These are phyloP conservation scores for Boletellus dicymbophilus DNA, from an alignment of 1,284 basidiomycete species.

Conservation along the genomic window DNA sequence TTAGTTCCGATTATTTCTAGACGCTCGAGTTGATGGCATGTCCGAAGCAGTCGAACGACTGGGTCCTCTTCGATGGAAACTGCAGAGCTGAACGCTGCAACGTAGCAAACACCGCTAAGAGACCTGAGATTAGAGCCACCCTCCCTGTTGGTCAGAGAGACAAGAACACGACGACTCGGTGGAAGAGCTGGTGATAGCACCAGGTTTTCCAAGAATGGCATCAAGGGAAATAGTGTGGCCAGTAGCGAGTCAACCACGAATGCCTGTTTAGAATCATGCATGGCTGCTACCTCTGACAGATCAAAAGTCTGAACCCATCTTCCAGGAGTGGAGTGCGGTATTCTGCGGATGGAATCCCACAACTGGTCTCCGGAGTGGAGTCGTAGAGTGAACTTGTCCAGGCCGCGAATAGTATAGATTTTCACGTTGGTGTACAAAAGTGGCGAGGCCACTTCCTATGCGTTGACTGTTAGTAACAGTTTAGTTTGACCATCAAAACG, in stretches of 20 bases:
- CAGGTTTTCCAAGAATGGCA: slow-evolving; percentile 67
- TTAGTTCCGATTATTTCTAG: slow-evolving; percentile 67
- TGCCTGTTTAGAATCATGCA: slow-evolving; percentile 44
- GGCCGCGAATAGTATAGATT: slow-evolving; percentile 45
- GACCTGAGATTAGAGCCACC: slow-evolving; percentile 53
- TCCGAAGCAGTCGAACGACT: slow-evolving; percentile 56
- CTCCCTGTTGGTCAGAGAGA: slow-evolving; percentile 55
- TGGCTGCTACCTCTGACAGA: slow-evolving; percentile 54
- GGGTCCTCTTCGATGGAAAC: slow-evolving; percentile 44
- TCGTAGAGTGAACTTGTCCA: slow-evolving; percentile 58
- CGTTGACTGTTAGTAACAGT: slow-evolving; percentile 16
- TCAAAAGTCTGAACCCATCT: slow-evolving; percentile 80
- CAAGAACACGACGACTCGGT: slow-evolving; percentile 60
- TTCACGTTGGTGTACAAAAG: slow-evolving; percentile 64
- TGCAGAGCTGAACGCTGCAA: slow-evolving; percentile 34
- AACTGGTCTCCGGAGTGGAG: slow-evolving; percentile 66
- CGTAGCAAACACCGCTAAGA: slow-evolving; percentile 64
- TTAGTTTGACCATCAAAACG: not conserved
- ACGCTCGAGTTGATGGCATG: slow-evolving; percentile 61
- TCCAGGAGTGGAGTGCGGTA: slow-evolving; percentile 81
- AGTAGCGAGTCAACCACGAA: slow-evolving; percentile 61
- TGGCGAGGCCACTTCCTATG: slow-evolving; percentile 66
- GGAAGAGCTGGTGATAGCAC: slow-evolving; percentile 61
- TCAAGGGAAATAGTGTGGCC: slow-evolving; percentile 63
- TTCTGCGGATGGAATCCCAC: slow-evolving; percentile 85